Evolutionary conservation across 2,329 filamentous ascomycete genomes (phyloP).

Genomic region (Aspergillus sp.): DNA sequence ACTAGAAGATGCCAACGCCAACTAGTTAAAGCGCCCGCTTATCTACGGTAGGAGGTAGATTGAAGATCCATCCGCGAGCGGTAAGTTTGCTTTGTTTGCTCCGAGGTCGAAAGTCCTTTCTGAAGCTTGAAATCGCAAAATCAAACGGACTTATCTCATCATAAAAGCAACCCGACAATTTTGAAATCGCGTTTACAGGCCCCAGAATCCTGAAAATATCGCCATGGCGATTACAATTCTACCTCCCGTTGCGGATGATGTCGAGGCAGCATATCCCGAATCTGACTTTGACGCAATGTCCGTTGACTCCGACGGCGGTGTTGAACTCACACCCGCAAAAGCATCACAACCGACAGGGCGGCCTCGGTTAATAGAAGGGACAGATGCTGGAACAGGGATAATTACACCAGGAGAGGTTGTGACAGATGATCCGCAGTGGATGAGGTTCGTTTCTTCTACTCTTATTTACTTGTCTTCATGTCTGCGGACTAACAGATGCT

Average conservation of each 20-base stretch:
- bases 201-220: background rate
- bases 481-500: conserved; percentile 29
- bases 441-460: conserved; percentile 52
- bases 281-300: conserved; percentile 53
- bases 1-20: background rate
- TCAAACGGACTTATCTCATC: background rate
- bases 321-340: conserved; percentile 29
- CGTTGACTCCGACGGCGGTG: conserved; percentile 46
- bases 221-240: conserved; percentile 61
- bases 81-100: conserved; percentile 23
- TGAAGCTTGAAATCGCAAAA: conserved; percentile 5
- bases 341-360: conserved; percentile 40
- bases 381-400: conserved; percentile 49
- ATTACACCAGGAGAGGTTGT: conserved; percentile 88
- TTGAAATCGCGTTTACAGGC: background rate
- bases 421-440: conserved; percentile 93
- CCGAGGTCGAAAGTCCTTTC: conserved; percentile 15
- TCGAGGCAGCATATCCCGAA: conserved; percentile 31
- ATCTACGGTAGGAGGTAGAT: background rate
- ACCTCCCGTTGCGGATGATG: conserved; percentile 46
- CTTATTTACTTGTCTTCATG: background rate
- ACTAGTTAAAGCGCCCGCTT: background rate
- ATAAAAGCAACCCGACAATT: background rate
- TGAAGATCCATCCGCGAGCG: background rate
- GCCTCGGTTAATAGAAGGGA: conserved; percentile 28